Conservation (phyloP, 208 protist species). For the Leptomonas pyrrhocoris region DNA sequence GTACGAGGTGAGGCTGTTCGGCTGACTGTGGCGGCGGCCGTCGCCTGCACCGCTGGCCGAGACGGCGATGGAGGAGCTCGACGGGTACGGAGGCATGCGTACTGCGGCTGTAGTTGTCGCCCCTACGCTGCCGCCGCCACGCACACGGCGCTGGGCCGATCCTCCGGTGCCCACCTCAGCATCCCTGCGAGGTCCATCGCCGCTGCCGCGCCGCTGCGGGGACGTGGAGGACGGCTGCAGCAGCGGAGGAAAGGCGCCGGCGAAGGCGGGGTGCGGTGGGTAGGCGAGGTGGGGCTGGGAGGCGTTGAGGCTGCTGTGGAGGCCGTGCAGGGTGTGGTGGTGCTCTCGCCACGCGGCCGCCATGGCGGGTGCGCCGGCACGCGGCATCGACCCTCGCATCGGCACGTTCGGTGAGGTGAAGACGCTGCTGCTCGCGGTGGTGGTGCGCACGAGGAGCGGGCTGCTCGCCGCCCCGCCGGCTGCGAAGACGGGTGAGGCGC, state of each 20-base stretch:
- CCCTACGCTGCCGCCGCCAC: background rate
- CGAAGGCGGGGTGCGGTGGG: background rate
- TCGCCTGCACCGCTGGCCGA: background rate
- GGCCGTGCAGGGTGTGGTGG: slow-evolving; percentile 1
- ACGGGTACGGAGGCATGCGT: slow-evolving; percentile 4
- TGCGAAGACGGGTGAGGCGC: background rate
- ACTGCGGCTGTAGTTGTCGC: background rate
- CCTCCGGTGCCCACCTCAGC: background rate
- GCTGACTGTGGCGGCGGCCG: slow-evolving; percentile 5
- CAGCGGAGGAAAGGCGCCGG: slow-evolving; percentile 6
- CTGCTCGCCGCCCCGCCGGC: slow-evolving; percentile 9
- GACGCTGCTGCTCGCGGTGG: slow-evolving; percentile 20
- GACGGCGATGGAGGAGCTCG: slow-evolving; percentile 19
- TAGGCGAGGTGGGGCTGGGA: background rate
- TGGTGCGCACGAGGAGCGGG: slow-evolving; percentile 28
- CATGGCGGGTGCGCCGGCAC: background rate
- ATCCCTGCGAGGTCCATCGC: background rate
- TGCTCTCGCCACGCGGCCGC: slow-evolving; percentile 5
- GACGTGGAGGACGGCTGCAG: slow-evolving; percentile 13
- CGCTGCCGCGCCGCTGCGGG: background rate
- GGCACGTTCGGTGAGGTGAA: slow-evolving; percentile 27
- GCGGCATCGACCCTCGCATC: slow-evolving; percentile 21
- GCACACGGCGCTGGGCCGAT: slow-evolving; percentile 10
- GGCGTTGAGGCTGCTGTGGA: background rate
- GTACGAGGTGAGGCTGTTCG: slow-evolving; percentile 27